These are phyloP conservation scores for Purshia tridentata DNA, from an alignment of 306 rosid species.

Conservation along the genomic window DNA sequence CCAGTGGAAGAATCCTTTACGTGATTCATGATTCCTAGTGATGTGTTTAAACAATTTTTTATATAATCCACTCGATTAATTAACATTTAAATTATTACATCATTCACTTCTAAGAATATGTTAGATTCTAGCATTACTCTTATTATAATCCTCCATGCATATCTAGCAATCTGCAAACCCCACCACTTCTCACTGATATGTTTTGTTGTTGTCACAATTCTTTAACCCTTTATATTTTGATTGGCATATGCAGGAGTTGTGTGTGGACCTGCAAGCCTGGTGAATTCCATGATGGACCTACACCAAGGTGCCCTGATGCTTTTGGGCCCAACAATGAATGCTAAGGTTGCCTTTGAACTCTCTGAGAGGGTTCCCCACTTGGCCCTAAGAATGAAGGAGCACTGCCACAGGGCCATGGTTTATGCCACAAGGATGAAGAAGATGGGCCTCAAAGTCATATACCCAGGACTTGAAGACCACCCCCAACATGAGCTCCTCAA, in stretches of 20 bases:
- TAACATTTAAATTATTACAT: too few species aligned
- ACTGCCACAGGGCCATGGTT: conserved; percentile 54
- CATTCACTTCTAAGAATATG: too few species aligned
- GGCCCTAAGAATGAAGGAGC: conserved; percentile 77
- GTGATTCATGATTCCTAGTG: not conserved
- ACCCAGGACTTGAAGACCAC: conserved; percentile 83
- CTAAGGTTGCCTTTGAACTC: conserved; percentile 88
- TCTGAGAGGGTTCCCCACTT: conserved; percentile 84
- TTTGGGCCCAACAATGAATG: conserved; percentile 89
- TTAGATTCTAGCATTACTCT: too few species aligned
- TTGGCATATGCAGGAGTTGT: conserved; percentile 55
- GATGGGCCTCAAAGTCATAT: conserved; percentile 65
- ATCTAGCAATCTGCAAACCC: too few species aligned
- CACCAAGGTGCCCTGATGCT: conserved; percentile 92
- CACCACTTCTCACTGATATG: too few species aligned
- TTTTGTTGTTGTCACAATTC: too few species aligned
- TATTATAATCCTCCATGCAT: too few species aligned
- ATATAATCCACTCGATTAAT: too few species aligned
- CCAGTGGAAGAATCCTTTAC: not conserved
- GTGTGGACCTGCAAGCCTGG: conserved; percentile 71
- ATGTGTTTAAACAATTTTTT: not conserved
- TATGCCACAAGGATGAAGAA: conserved; percentile 61
- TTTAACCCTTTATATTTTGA: not conserved
- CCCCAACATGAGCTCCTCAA: conserved; percentile 62
- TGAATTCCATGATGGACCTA: conserved; percentile 89